phyloP scores from a whole-genome alignment of 202 grass and related monocot genomes.

The Tripidium arundinaceum region DNA sequence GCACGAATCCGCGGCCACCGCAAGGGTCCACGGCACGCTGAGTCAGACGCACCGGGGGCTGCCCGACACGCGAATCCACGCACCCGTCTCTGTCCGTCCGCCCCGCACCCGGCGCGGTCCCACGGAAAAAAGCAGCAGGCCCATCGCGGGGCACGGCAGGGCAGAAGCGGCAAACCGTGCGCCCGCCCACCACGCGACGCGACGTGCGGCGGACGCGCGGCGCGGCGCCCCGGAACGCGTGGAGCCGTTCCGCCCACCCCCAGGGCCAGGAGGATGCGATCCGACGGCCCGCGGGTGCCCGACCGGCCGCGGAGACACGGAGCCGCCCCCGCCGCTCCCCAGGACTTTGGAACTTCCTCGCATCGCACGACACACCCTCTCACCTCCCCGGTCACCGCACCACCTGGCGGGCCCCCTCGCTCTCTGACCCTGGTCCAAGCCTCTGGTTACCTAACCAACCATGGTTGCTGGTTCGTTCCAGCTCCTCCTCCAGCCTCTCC shows the following conservation, averaged over 20 bases:
- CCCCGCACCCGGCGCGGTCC: too few species aligned
- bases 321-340: conserved; percentile 56
- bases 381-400: conserved; percentile 21
- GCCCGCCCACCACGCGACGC: background rate
- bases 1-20: too few species aligned
- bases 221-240: background rate
- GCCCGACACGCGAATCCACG: conserved; percentile 36
- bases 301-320: conserved; percentile 73
- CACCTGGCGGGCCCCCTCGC: background rate
- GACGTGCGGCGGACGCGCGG: conserved; percentile 10
- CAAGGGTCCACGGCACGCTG: conserved; percentile 34
- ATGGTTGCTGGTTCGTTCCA: background rate
- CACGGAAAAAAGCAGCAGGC: background rate
- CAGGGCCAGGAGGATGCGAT: background rate
- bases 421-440: background rate
- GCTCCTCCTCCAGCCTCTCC: background rate
- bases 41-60: conserved; percentile 32
- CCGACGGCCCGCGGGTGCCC: conserved; percentile 19
- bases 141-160: background rate
- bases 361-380: background rate
- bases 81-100: background rate
- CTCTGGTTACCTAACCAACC: background rate
- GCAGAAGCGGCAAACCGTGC: background rate
- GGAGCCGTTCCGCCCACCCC: background rate
- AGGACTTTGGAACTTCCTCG: conserved; percentile 42